These are phyloP conservation scores for Paracamarosporium sp. DNA, from an alignment of 2,329 filamentous ascomycete genomes.

Conservation along the genomic window DNA sequence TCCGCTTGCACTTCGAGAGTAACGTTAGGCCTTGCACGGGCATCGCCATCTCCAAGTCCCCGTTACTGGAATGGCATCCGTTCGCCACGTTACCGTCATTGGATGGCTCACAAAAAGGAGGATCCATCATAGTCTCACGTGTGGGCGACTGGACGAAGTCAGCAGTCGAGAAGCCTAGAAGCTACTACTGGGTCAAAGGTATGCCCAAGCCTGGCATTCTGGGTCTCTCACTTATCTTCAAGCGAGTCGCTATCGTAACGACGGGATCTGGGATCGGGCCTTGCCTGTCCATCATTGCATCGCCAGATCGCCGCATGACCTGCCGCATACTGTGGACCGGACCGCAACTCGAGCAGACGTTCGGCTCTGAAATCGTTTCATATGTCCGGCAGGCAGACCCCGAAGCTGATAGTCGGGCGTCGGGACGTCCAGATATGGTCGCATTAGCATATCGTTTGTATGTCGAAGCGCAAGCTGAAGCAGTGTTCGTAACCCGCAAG, in stretches of 20 bases:
- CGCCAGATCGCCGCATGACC: constrained; percentile 50
- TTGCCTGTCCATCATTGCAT: constrained; percentile 62
- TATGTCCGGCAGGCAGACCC: constrained; percentile 64
- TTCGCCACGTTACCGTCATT: constrained; percentile 29
- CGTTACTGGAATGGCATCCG: constrained; percentile 30
- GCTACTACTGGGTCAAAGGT: constrained; percentile 37
- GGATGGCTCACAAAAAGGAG: background rate
- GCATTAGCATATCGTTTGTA: background rate
- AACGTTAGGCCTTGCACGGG: constrained; percentile 27
- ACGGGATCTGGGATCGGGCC: constrained; percentile 46
- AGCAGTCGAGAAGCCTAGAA: constrained; percentile 6
- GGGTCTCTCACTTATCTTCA: constrained; percentile 37
- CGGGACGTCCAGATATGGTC: background rate
- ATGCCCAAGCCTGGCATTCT: constrained; percentile 41
- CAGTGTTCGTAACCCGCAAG: background rate
- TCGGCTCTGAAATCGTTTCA: constrained; percentile 63
- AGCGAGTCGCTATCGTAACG: constrained; percentile 38
- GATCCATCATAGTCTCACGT: constrained; percentile 23
- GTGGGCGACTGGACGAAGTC: constrained; percentile 30
- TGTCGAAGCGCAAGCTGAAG: background rate
- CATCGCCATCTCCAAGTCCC: constrained; percentile 22
- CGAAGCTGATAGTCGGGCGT: constrained; percentile 31
- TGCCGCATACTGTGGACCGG: constrained; percentile 74
- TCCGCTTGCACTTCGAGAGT: constrained; percentile 63
- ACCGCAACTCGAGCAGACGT: constrained; percentile 65